Percentiles rank a stretch among this genome's conserved stretches.
Conservation (phyloP, 345 rosid species). For the Trapa incisa region DNA sequence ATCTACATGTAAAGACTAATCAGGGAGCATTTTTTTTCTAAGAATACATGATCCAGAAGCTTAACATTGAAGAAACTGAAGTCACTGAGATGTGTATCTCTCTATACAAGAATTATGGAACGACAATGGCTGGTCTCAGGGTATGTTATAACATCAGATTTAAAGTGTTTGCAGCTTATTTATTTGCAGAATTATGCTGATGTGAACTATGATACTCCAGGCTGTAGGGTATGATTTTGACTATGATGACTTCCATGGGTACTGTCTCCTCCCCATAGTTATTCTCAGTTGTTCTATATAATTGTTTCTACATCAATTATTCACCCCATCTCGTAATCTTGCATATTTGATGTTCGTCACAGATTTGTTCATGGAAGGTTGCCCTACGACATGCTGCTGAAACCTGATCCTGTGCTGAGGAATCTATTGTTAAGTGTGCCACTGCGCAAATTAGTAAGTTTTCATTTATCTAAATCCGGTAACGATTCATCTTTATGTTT, state of each 20-base stretch:
- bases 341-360: conserved; percentile 9
- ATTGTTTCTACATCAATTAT: background rate
- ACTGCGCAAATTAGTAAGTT: conserved; percentile 56
- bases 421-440: conserved; percentile 74
- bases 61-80: conserved; percentile 47
- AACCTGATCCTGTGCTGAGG: conserved; percentile 80
- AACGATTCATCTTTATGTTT: background rate
- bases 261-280: conserved; percentile 1
- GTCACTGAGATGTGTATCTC: conserved; percentile 53
- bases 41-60: conserved; percentile 71
- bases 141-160: conserved; percentile 20
- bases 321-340: background rate
- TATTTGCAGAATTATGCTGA: background rate
- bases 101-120: conserved; percentile 74
- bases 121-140: conserved; percentile 96
- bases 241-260: conserved; percentile 82
- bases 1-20: background rate
- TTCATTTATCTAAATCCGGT: too few species aligned
- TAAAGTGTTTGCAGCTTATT: background rate
- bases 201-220: conserved; percentile 17
- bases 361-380: conserved; percentile 89
- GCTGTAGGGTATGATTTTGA: conserved; percentile 78
- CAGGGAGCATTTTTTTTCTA: background rate
- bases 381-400: conserved; percentile 49
- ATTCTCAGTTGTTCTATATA: background rate